Base-by-base conservation (phyloP, 2,329 filamentous ascomycete genomes). In the Dichotomopilus funicola region DNA sequence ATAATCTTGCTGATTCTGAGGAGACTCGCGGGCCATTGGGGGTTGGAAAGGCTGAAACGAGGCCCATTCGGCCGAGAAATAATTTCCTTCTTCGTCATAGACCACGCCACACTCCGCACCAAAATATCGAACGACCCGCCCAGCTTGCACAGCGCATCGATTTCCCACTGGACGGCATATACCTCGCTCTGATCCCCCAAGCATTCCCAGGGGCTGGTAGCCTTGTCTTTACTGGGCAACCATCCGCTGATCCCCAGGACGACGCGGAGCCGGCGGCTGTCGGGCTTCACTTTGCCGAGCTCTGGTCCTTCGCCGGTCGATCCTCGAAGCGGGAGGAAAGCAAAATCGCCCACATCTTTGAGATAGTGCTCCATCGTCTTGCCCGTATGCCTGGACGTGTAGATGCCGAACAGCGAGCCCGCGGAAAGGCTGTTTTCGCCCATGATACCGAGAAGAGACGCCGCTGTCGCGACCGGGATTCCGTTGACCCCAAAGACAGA, bases 361-460 rank as follows among this genome's bases (percentile, higher is more conserved):
- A 87, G 81, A 68, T 95, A 95, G n/a, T 86, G 78, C 61, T 96
- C 89, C 78, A 96, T 88, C 78, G 91, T 89, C 68, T 91, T 86
- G 51, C 85, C 83, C 0, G 88, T 88, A 78, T 95, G 91, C 38
- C 86, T 82, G 1, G 86, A 85, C 44, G 88, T 88, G 67, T 95
- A 96, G n/a, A 94, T 89, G 7, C 94, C 94, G 66, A 97, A 96
- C 41, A 97, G 74, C 40, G 87, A 83, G 12, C 91, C 92, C 35
- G 96, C 86, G 43, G 91, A 76, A 12, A 94, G 80, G 5, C 86
- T 82, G 59, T 87, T 94, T 40, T 91, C 86, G 2, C 90, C 87
- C 65, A 96, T 78, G 13, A 85, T 80, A 9, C 91, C 92, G 0
- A 97, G 75, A 52, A 96, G 83, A 1, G 84, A 84, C 19, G 91